Conservation (phyloP, 2,329 filamentous ascomycete genomes). For the Peltaster fructicola region DNA sequence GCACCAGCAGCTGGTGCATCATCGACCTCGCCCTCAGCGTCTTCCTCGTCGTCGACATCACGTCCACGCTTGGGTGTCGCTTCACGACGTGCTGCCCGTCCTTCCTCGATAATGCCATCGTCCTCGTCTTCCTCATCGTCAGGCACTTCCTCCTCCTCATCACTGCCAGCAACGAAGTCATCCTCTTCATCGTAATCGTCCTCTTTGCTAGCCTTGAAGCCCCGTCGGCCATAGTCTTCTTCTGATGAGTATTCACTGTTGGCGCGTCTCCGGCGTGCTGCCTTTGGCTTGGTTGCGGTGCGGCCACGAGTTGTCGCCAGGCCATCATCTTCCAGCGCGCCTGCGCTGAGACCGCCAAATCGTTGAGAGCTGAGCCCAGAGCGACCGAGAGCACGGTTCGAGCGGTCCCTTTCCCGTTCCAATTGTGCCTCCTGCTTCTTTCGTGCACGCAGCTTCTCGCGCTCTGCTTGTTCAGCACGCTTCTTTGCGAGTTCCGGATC, state of each 20-base stretch:
- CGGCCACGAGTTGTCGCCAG: slow-evolving; percentile 15
- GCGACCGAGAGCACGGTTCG: slow-evolving; percentile 31
- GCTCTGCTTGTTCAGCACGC: slow-evolving; percentile 56
- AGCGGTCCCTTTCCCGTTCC: slow-evolving; percentile 43
- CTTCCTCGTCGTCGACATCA: slow-evolving; percentile 5
- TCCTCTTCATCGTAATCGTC: slow-evolving; percentile 69
- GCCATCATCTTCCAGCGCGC: slow-evolving; percentile 48
- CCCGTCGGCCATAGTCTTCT: slow-evolving; percentile 55
- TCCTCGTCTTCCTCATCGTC: slow-evolving; percentile 38
- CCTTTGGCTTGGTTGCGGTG: slow-evolving; percentile 11
- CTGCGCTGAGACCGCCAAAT: slow-evolving; percentile 44
- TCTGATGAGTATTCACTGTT: slow-evolving; percentile 46
- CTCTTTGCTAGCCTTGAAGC: slow-evolving; percentile 40
- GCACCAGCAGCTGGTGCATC: too few species aligned
- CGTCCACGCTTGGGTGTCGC: slow-evolving; percentile 24
- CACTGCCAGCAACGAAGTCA: slow-evolving; percentile 59
- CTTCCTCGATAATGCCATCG: slow-evolving; percentile 25
- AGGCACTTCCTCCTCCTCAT: slow-evolving; percentile 45
- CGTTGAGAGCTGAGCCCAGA: slow-evolving; percentile 29
- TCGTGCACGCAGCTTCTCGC: slow-evolving; percentile 44
- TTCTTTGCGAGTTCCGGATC: slow-evolving; percentile 62
- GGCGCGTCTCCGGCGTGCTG: slow-evolving; percentile 21
- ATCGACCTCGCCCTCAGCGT: slow-evolving; percentile 9
- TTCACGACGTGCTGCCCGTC: slow-evolving; percentile 9
- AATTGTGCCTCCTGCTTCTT: slow-evolving; percentile 46